Conservation (phyloP, 176 grass and related monocot genomes). For the Carex littledalei region DNA sequence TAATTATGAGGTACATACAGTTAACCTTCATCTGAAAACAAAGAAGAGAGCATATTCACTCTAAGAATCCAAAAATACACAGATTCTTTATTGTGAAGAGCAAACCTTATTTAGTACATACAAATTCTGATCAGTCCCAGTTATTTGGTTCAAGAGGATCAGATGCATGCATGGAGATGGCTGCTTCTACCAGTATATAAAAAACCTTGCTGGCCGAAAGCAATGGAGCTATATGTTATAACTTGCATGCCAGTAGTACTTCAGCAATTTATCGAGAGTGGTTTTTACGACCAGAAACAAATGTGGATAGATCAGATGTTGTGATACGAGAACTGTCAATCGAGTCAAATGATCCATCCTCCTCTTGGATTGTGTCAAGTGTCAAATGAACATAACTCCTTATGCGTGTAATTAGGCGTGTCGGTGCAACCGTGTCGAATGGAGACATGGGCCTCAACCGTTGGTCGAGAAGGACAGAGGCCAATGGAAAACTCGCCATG, state of each 20-base stretch:
- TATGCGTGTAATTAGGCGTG: constrained; percentile 8
- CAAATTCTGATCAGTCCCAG: neutral
- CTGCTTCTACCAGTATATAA: neutral
- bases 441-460: constrained; percentile 18
- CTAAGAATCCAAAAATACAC: neutral
- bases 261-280: neutral
- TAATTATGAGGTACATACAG: neutral
- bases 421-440: constrained; percentile 26
- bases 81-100: neutral
- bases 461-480: constrained; percentile 19
- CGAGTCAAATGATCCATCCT: neutral
- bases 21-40: neutral
- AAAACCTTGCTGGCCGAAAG: neutral
- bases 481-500: constrained; percentile 32
- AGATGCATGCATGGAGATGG: neutral
- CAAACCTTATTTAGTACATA: neutral
- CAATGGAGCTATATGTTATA: neutral
- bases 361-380: constrained; percentile 23
- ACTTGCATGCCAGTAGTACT: neutral
- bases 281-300: neutral
- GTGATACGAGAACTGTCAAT: constrained; percentile 13
- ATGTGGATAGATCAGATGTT: neutral
- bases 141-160: neutral
- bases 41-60: neutral
- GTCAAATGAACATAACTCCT: neutral